Conservation (phyloP, 805 yeast genomes). For the Candida yuanshanica region DNA sequence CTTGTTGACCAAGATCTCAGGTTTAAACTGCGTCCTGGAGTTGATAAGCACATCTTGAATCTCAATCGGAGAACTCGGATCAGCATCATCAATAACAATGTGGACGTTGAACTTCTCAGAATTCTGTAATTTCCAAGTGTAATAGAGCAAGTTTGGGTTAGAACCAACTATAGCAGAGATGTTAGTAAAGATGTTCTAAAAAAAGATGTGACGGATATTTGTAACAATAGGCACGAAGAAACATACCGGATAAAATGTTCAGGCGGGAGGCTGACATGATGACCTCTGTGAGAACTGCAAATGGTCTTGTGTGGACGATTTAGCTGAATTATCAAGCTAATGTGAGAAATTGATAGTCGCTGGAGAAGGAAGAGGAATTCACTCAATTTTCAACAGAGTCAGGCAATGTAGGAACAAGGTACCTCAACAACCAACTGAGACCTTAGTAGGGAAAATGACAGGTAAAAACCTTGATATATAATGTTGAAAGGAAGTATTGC, state of each 20-base stretch:
- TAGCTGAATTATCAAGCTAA: no score
- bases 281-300: neutral
- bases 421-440: no score
- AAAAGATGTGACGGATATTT: neutral
- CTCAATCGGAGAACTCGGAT: conserved; percentile 1
- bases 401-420: no score
- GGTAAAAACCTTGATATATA: no score
- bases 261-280: neutral
- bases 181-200: neutral
- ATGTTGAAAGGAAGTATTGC: no score
- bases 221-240: neutral
- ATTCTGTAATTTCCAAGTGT: conserved; percentile 50
- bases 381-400: no score
- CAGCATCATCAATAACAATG: conserved; percentile 30
- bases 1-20: conserved; percentile 5
- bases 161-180: conserved; percentile 35
- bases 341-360: no score
- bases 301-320: neutral
- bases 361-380: no score
- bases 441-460: no score
- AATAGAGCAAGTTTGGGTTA: conserved; percentile 53
- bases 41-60: conserved; percentile 20
- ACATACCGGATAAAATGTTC: neutral
- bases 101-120: conserved; percentile 39
- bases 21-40: conserved; percentile 28